Evolutionary conservation across 163 green algal species (phyloP), one percentile per base, ranked within the genome.

Genomic region (Coccomyxa subellipsoidea): DNA sequence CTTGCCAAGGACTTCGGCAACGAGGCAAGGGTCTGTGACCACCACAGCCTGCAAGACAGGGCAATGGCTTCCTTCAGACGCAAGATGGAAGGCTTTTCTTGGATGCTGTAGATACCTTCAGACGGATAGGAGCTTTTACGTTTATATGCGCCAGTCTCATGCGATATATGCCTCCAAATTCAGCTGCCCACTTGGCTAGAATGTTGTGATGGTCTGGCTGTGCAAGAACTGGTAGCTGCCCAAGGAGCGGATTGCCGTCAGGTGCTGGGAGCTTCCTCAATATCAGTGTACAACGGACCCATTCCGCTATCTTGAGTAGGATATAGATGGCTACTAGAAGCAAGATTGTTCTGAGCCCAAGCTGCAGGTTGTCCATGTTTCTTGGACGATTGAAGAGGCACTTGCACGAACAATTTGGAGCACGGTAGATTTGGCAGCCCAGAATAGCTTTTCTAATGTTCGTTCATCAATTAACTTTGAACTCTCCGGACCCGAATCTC

Each of bases 21-120:
- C 78, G n/a, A 86, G 18, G 18, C 32, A 31, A 31, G 82, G 82
- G 27, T 86, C 82, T n/a, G 78, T 83, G 7, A 86, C 71, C 23
- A 83, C 71, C 0, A 86, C 70, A 38, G 54, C 72, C 82, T 86
- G 71, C 35, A 79, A 7, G 47, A 25, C 15, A 25, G 23, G 69
- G 27, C n/a, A 73, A 34, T 18, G 15, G 4, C 23, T 18, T 25
- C 6, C 25, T 40, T 69, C n/a, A n/a, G n/a, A 29, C 31, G 29
- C 23, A 53, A 36, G 36, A 29, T 37, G 36, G 38, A 69, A 7
- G 37, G 0, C 36, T 66, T 35, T 31, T 37, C 37, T 36, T 69
- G 0, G 37, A 12, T 54, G 70, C 4, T 8, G 21, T 23, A n/a
- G n/a, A n/a, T n/a, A n/a, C n/a, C 47, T 59, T 59, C 47, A 12